These are phyloP conservation scores for Crithidia thermophila DNA, from an alignment of 208 protist species.

Conservation along the genomic window DNA sequence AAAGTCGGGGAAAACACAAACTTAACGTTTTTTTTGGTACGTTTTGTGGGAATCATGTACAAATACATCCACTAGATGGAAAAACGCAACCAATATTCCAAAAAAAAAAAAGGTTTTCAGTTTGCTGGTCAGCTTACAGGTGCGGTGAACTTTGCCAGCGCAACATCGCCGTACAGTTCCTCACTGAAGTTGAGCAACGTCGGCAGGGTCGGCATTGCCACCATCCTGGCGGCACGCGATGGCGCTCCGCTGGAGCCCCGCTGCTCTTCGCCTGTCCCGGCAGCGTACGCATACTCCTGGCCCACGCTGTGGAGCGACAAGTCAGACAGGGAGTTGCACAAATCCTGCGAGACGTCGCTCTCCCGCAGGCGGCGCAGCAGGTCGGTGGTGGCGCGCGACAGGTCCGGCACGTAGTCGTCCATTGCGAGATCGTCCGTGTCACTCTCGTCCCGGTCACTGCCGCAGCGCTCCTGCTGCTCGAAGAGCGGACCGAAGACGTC, in stretches of 20 bases:
- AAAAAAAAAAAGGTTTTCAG: neutral
- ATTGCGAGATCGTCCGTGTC: conserved; percentile 29
- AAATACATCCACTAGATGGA: no score
- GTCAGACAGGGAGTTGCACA: neutral
- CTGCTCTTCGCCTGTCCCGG: neutral
- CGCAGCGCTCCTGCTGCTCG: conserved; percentile 52
- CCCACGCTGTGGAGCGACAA: conserved; percentile 6
- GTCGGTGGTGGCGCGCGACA: neutral
- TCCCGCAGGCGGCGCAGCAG: conserved; percentile 11
- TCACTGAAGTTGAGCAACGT: conserved; percentile 15
- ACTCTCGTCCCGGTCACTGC: conserved; percentile 54
- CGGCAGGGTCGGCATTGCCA: conserved; percentile 1
- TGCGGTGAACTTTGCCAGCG: conserved; percentile 22
- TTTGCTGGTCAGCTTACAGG: neutral
- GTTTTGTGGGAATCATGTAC: no score
- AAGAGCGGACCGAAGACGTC: conserved; percentile 63
- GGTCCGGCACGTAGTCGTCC: conserved; percentile 16
- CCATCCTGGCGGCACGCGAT: neutral
- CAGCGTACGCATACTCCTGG: neutral
- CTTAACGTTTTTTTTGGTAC: no score
- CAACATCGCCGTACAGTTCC: conserved; percentile 14
- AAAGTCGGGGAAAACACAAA: no score
- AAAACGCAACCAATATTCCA: neutral
- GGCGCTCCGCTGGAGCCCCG: neutral
- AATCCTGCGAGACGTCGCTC: neutral